Evolutionary conservation across 495 filamentous ascomycete genomes (phyloP), one percentile per base, ranked within the genome.

Genomic region (Penicillium longicatenatum): DNA sequence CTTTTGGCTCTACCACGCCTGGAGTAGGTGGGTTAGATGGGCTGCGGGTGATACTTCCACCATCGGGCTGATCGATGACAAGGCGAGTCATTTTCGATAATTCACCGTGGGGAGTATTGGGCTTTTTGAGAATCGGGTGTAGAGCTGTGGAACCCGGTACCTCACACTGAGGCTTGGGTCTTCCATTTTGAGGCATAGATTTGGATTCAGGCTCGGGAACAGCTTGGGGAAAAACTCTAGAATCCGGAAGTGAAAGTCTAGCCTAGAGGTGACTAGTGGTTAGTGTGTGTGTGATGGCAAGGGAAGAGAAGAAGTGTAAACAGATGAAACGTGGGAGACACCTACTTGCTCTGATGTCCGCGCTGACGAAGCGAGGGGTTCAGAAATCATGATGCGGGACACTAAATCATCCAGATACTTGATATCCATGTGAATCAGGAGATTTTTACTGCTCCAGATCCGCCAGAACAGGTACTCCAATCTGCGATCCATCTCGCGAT

Each of bases 381-480:
- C 53, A 22, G 42, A 39, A 1, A 63, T 55, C 72, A 70, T 51
- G 67, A 78, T 80, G n/a, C 61, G 61, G 26, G 68, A 59, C 39
- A 83, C 79, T 31, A 82, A 61, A 7, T 45, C 60, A 7, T 74
- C 73, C 30, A 83, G 53, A 37, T 62, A 72, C 12, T 69, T 64
- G 17, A 75, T 68, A 26, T 60, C 64, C 10, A 80, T 50, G 0
- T 60, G 63, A 10, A 52, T 41, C 11, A 52, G 62, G 9, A 82
- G 58, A 9, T 44, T 53, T 8, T 69, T 51, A 19, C 64, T 78
- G 49, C 75, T 63, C 77, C 75, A 81, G 35, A 83, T 77, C 41
- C 81, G 69, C 82, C 81, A 83, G 59, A 83, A 83, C 47, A 83
- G 70, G 57, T 81, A 79, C 54, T 82, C 79, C 16, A 84, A 64